These are phyloP conservation scores for Phytophthora colocasiae DNA, from an alignment of 352 stramenopile genomes.

Conservation along the genomic window DNA sequence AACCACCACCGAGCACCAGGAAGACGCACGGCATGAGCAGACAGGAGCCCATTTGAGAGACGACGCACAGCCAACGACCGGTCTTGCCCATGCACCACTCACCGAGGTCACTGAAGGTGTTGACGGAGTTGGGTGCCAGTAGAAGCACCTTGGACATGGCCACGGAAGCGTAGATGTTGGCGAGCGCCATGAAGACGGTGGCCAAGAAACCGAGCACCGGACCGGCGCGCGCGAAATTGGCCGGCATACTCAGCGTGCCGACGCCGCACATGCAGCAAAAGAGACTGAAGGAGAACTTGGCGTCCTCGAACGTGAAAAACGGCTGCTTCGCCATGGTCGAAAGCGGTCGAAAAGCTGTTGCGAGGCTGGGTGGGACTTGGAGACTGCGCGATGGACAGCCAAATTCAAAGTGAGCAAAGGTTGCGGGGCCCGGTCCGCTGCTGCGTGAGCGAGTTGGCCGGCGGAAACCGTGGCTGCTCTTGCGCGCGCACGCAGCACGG, in stretches of 20 bases:
- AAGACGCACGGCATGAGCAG: conserved; percentile 66
- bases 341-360: conserved; percentile 11
- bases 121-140: conserved; percentile 55
- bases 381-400: conserved; percentile 23
- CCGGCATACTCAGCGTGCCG: conserved; percentile 71
- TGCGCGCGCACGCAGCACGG: conserved; percentile 19
- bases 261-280: conserved; percentile 75
- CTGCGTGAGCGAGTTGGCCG: conserved; percentile 14
- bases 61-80: conserved; percentile 57
- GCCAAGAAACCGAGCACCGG: conserved; percentile 47
- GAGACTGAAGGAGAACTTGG: conserved; percentile 66
- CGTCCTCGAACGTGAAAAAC: conserved; percentile 68
- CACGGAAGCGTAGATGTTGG: conserved; percentile 72
- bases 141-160: conserved; percentile 67
- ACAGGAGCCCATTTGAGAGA: conserved; percentile 65
- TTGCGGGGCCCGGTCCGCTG: conserved; percentile 6
- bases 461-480: conserved; percentile 27
- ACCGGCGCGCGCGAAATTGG: conserved; percentile 68
- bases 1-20: conserved; percentile 67
- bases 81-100: conserved; percentile 45
- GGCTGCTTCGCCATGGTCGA: conserved; percentile 31
- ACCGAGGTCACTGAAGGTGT: conserved; percentile 68
- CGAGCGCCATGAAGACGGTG: conserved; percentile 63
- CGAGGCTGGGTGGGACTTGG: conserved; percentile 10
- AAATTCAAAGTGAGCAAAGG: conserved; percentile 37